A percentile compares a stretch with the other conserved stretches of the same genome.
Evolutionary conservation across 2,329 filamentous ascomycete species (phyloP).

Genomic region (Pleomassaria siparia): DNA sequence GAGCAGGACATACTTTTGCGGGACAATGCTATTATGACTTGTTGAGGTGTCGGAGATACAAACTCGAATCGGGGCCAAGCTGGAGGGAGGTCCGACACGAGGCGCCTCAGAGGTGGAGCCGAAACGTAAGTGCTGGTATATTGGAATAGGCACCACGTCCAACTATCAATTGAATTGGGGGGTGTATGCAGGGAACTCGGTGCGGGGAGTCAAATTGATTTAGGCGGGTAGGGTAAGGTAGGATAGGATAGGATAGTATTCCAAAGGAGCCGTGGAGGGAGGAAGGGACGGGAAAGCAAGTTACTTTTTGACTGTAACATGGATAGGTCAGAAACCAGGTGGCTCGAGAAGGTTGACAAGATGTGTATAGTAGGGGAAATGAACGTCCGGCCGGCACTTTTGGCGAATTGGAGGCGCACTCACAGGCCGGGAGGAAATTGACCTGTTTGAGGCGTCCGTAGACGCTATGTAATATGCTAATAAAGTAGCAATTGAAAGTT

Average conservation of each 20-base stretch:
- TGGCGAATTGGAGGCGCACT: constrained; percentile 9
- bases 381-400: background rate
- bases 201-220: background rate
- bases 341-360: constrained; percentile 1
- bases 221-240: too few species aligned
- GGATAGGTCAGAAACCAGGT: constrained; percentile 10
- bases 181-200: background rate
- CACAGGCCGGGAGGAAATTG: constrained; percentile 13
- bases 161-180: background rate
- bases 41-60: constrained; percentile 2
- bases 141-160: background rate
- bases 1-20: constrained; percentile 5
- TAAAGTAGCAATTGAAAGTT: constrained; percentile 14
- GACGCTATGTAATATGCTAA: background rate
- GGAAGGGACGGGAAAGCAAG: constrained; percentile 2
- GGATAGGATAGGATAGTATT: background rate
- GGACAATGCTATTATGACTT: constrained; percentile 1
- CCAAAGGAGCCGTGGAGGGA: background rate
- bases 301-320: constrained; percentile 2
- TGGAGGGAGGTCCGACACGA: constrained; percentile 3
- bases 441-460: constrained; percentile 5
- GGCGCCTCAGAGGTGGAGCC: constrained; percentile 5
- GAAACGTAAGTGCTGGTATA: constrained; percentile 9
- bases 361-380: constrained; percentile 8
- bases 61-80: constrained; percentile 1